Evolutionary conservation across 2,329 filamentous ascomycete genomes (phyloP), one percentile per base, ranked within the genome.

Genomic region (Zymoseptoria crescenta): DNA sequence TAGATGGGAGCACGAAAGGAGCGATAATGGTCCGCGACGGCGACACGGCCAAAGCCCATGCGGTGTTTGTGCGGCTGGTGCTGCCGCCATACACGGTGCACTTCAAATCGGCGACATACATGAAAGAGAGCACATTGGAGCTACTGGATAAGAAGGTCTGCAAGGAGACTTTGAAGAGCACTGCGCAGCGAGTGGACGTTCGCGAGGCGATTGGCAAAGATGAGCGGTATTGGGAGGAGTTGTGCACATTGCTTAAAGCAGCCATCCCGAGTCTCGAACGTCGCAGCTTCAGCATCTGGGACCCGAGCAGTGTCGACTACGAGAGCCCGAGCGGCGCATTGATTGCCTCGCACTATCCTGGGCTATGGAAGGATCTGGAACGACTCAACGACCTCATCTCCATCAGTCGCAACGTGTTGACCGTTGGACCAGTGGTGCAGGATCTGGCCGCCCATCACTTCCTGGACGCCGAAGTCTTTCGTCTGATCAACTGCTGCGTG

Each of bases 401-500:
- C 6, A 84, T 87, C 59, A 81, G 81, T 21, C 78, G 84, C 29
- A 87, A 87, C 67, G 76, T 85, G 27, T 76, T 86, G 35, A 83
- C 83, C 0, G 81, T 79, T 21, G 85, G 83, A 20, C 82, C 83
- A 61, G 77, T 77, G 54, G 83, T 82, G 21, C 84, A 87, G 69
- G 83, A 87, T 61, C 74, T 86, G n/a, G 82, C 83, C 2, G 82
- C 83, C 4, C 79, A 82, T 56, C 77, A 80, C 52, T 76, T 80
- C 2, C 82, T 86, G 56, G 83, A 87, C 65, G 81, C 84, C 68
- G 79, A 84, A 62, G 79, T 87, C 29, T 77, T 86, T 62, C 80
- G 81, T 48, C 70, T 87, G 52, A 81, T 87, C 62, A 84, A 85
- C 67, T 81, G 84, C 53, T 86, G 83, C 67, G 83, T 87, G 9